Evolutionary conservation across 768 basidiomycete genomes (phyloP).

Genomic region (Jaapia argillacea): DNA sequence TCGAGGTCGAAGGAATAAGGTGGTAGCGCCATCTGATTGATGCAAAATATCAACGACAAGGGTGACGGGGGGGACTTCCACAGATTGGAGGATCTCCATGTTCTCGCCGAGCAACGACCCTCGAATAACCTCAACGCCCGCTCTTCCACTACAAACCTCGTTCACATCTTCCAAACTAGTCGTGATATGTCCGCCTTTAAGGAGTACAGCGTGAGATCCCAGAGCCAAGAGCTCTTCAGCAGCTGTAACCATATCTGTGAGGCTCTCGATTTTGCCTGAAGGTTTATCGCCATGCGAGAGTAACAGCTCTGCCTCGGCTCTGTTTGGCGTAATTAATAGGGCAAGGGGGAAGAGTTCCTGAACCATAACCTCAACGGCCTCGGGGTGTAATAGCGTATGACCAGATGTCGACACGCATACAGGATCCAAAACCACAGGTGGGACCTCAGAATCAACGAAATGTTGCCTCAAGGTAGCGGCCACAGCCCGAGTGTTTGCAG

Average conservation of each 20-base stretch:
- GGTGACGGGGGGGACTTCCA: conserved; percentile 10
- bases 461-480: conserved; percentile 36
- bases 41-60: conserved; percentile 62
- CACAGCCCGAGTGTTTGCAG: conserved; percentile 40
- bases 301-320: conserved; percentile 66
- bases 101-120: conserved; percentile 42
- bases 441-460: conserved; percentile 22
- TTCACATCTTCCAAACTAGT: conserved; percentile 36
- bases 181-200: conserved; percentile 80
- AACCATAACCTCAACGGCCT: conserved; percentile 53
- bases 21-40: conserved; percentile 24
- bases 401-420: conserved; percentile 90
- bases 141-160: conserved; percentile 16
- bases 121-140: conserved; percentile 28
- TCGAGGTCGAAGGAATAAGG: conserved; percentile 50
- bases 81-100: conserved; percentile 47
- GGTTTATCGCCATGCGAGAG: conserved; percentile 27
- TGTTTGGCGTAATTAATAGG: conserved; percentile 77
- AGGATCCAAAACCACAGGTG: conserved; percentile 75
- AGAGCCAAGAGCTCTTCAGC: conserved; percentile 36
- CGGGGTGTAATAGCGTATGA: conserved; percentile 59
- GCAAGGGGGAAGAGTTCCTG: conserved; percentile 62
- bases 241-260: conserved; percentile 54
- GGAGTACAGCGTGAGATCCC: conserved; percentile 49
- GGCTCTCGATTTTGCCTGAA: conserved; percentile 23